Conservation (phyloP, 1,284 basidiomycete genomes). For the Cutaneotrichosporon sp. region DNA sequence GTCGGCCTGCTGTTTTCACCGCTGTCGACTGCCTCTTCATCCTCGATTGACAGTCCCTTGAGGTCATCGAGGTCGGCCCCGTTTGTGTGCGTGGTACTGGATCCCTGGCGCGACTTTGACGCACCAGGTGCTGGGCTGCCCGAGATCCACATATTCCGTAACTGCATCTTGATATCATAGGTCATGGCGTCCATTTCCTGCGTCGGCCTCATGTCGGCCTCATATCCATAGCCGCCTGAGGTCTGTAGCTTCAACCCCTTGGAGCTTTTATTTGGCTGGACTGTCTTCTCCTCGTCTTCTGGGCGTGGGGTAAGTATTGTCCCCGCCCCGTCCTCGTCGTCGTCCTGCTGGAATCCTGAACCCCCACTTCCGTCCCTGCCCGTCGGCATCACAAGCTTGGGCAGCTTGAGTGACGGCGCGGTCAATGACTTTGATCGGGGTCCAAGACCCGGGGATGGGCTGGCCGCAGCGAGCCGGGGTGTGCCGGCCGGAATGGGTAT, state of each 20-base stretch:
- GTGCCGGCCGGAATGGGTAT: not conserved
- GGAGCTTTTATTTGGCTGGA: slow-evolving; percentile 19
- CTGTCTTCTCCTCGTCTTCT: slow-evolving; percentile 38
- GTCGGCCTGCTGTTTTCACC: not conserved
- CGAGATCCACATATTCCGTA: slow-evolving; percentile 25
- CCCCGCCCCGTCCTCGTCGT: slow-evolving; percentile 23
- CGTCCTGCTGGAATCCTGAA: slow-evolving; percentile 8
- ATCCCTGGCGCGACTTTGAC: not conserved
- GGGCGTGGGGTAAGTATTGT: slow-evolving; percentile 22
- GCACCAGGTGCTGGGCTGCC: not conserved
- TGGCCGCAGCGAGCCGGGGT: not conserved
- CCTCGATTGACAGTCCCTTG: not conserved
- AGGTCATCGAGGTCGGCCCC: slow-evolving; percentile 3
- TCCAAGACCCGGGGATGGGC: not conserved
- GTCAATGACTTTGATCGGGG: not conserved
- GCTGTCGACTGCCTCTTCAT: not conserved
- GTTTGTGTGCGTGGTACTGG: not conserved
- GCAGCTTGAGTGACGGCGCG: slow-evolving; percentile 2
- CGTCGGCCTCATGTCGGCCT: not conserved
- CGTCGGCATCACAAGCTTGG: slow-evolving; percentile 42
- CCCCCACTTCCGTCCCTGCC: slow-evolving; percentile 12
- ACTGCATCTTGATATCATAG: slow-evolving; percentile 34
- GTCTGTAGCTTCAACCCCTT: too few species aligned
- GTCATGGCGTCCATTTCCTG: slow-evolving; percentile 38
- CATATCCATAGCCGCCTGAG: slow-evolving; percentile 4